A percentile compares a stretch with the other conserved stretches of the same genome.
Conservation (phyloP, 192 early-diverging fungal genomes). For the Podila horticola region DNA sequence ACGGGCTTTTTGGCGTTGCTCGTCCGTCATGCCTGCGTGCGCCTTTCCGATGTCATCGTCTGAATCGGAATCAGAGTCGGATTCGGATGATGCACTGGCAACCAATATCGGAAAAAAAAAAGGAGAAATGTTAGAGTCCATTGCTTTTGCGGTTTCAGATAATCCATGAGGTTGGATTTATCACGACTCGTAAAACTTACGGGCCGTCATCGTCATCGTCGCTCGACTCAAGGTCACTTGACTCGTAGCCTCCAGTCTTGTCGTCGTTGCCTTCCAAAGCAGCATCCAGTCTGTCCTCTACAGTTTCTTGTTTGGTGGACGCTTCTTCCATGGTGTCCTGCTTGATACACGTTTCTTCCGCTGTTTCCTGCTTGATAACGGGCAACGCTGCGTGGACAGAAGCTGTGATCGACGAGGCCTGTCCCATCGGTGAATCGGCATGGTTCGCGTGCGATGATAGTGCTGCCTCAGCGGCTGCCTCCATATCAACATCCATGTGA, state of each 20-base stretch:
- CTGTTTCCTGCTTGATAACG: neutral
- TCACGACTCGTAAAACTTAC: slow-evolving; percentile 7
- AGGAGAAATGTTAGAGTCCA: neutral
- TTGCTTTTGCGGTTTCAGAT: neutral
- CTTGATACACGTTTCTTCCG: neutral
- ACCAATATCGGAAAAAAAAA: neutral
- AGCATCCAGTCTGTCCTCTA: slow-evolving; percentile 48
- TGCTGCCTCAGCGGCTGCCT: neutral
- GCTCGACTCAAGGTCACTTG: slow-evolving; percentile 56
- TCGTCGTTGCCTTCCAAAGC: slow-evolving; percentile 31
- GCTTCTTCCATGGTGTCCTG: neutral
- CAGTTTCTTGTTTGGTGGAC: neutral
- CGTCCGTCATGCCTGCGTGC: slow-evolving; percentile 18
- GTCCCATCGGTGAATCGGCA: neutral
- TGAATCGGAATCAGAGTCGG: slow-evolving; percentile 42
- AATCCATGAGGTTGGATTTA: neutral
- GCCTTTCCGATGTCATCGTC: neutral
- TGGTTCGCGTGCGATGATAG: neutral
- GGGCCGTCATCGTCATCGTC: slow-evolving; percentile 44
- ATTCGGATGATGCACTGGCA: slow-evolving; percentile 24
- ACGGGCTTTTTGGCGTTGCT: slow-evolving; percentile 43
- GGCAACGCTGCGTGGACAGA: neutral
- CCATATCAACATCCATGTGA: neutral
- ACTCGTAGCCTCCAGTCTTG: slow-evolving; percentile 53
- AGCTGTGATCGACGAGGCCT: neutral